Conservation (phyloP, 148 eudicot species). For the Cornus controversa region DNA sequence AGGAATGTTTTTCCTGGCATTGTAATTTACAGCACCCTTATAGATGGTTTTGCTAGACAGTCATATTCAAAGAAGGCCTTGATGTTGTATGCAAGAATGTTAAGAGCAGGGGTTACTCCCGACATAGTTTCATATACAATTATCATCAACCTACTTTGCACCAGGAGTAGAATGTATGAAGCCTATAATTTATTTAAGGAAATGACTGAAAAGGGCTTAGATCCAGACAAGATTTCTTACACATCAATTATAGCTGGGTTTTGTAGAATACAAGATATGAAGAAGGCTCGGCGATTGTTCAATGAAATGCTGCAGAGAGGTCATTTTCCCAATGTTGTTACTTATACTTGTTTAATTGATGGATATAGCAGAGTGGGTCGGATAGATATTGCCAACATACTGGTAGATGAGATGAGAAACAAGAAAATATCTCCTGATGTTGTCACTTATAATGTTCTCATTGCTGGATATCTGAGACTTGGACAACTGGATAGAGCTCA, state of each 20-base stretch:
- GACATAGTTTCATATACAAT: slow-evolving; percentile 34
- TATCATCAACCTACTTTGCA: slow-evolving; percentile 38
- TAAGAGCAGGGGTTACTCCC: slow-evolving; percentile 36
- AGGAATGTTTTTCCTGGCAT: slow-evolving; percentile 30
- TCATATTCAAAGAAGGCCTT: slow-evolving; percentile 30
- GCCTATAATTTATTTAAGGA: slow-evolving; percentile 37
- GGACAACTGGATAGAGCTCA: slow-evolving; percentile 30
- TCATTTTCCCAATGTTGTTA: slow-evolving; percentile 38
- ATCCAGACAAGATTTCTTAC: slow-evolving; percentile 31
- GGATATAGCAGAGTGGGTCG: slow-evolving; percentile 38
- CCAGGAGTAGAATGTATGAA: slow-evolving; percentile 22
- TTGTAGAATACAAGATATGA: slow-evolving; percentile 35
- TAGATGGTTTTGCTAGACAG: slow-evolving; percentile 44
- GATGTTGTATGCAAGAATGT: slow-evolving; percentile 35
- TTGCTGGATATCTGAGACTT: slow-evolving; percentile 29
- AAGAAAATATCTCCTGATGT: slow-evolving; percentile 30
- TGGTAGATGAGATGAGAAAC: slow-evolving; percentile 38
- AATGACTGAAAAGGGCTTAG: slow-evolving; percentile 33
- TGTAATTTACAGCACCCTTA: slow-evolving; percentile 37
- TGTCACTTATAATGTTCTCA: slow-evolving; percentile 34
- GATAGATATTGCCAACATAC: slow-evolving; percentile 31
- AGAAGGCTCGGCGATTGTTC: slow-evolving; percentile 32
- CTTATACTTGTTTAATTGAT: slow-evolving; percentile 52
- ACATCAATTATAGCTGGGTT: slow-evolving; percentile 50
- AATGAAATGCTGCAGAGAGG: slow-evolving; percentile 33